Evolutionary conservation across 2,329 filamentous ascomycete genomes (phyloP).

Genomic region (Nemania sp.): DNA sequence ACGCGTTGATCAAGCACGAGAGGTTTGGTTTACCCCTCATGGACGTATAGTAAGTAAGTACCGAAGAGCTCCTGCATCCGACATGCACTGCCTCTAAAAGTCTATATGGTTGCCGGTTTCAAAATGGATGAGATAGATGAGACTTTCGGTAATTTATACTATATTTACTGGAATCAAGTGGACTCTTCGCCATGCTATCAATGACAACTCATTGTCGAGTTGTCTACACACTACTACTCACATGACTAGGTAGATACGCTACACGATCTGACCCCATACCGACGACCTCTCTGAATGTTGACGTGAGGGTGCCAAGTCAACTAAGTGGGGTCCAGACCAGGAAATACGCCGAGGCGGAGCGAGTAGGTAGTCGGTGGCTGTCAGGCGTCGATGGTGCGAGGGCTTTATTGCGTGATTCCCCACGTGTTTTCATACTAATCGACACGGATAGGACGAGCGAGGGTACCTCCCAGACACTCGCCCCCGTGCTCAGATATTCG

Average conservation of each 20-base stretch:
- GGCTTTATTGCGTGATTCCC: conserved; percentile 13
- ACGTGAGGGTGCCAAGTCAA: conserved; percentile 35
- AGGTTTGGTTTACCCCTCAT: too few species aligned
- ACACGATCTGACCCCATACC: not conserved
- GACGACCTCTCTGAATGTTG: conserved; percentile 27
- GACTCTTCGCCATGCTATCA: not conserved
- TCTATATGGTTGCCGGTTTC: too few species aligned
- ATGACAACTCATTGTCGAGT: not conserved
- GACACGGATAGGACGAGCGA: conserved; percentile 11
- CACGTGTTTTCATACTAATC: conserved; percentile 26
- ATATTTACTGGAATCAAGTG: not conserved
- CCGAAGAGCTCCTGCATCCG: too few species aligned
- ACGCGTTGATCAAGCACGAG: too few species aligned
- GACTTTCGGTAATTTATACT: too few species aligned
- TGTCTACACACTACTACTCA: not conserved
- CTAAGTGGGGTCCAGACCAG: conserved; percentile 32
- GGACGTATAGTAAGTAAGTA: not conserved
- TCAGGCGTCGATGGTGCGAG: conserved; percentile 5
- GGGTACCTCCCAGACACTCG: conserved; percentile 13
- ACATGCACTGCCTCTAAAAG: too few species aligned
- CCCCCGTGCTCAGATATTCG: conserved; percentile 30
- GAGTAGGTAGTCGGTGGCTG: conserved; percentile 1
- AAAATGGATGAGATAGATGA: too few species aligned
- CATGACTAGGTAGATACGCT: not conserved
- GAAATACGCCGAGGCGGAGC: conserved; percentile 29